Conservation (phyloP, 768 basidiomycete genomes). For the Xerocomellus dryophilus region DNA sequence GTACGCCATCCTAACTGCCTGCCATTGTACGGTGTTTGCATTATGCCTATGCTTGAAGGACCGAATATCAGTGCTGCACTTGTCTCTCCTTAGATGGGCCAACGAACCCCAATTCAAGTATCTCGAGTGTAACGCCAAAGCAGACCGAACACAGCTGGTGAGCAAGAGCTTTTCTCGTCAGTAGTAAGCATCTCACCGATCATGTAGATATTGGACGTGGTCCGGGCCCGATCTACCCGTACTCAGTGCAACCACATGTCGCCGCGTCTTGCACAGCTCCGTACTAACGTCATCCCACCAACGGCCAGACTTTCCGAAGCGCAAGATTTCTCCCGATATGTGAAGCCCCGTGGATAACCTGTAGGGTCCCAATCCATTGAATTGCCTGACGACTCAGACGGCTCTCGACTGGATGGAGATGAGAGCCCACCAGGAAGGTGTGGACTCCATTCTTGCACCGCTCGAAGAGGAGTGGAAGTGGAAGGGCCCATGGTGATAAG, state of each 20-base stretch:
- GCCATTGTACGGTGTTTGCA: conserved; percentile 34
- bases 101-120: conserved; percentile 32
- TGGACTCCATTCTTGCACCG: conserved; percentile 2
- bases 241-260: conserved; percentile 39
- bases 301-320: conserved; percentile 15
- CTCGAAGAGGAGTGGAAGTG: conserved; percentile 22
- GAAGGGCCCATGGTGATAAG: conserved; percentile 1
- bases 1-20: conserved; percentile 36
- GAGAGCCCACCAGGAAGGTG: conserved; percentile 8
- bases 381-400: conserved; percentile 24
- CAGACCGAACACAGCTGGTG: conserved; percentile 33
- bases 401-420: conserved; percentile 26
- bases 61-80: conserved; percentile 25
- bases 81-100: conserved; percentile 41
- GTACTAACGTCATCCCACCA: background rate
- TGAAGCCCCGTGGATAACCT: conserved; percentile 32
- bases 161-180: conserved; percentile 4
- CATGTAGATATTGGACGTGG: conserved; percentile 42
- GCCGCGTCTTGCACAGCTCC: background rate
- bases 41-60: conserved; percentile 8
- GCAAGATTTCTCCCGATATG: conserved; percentile 21
- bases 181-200: background rate
- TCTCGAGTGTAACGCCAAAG: conserved; percentile 23
- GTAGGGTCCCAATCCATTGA: conserved; percentile 15
- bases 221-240: conserved; percentile 43